Base-by-base conservation (phyloP, 495 filamentous ascomycete species). In the Amorphotheca resinae region DNA sequence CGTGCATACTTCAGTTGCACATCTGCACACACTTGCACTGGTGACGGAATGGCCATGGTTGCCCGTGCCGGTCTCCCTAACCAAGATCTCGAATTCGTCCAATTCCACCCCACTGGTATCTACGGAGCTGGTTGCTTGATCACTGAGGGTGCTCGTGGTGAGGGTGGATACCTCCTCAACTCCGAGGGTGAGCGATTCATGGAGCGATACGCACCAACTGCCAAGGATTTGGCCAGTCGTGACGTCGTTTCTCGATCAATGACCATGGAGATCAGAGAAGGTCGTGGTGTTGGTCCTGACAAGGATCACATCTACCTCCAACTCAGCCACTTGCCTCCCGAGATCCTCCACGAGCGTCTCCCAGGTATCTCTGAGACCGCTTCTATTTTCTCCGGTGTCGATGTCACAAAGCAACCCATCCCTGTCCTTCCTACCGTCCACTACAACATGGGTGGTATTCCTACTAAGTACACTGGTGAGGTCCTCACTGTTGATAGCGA, bases 381-480 rank as follows among this genome's bases (percentile, higher is more conserved):
- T 33, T 82, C 82, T 48, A 95, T 96, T 59, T 96, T 96, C 68
- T 72, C 89, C 26, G 89, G 89, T 62, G 88, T 96, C 55, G 91
- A 96, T 61, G 88, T 96, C 50, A 80, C 78, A 59, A 94, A 93
- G 70, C 82, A 94, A 64, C 89, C 89, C 51, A 96, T 96, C 56
- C 89, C 89, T 42, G 91, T 96, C 51, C 73, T 96, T 44, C 89
- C 89, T 38, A 96, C 89, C 34, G 91, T 94, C 56, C 91, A 96
- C 72, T 96, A 96, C 75, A 95, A 95, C 76, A 96, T 96, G 89
- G 89, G 89, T 63, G 89, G 89, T 71, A 94, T 95, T 56, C 89
- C 89, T 35, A 96, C 89, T 46, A 84, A 84, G 56, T 95, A 91
- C 74, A 95, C 85, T 46, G 89, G 89, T 61, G 87, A 96, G 66